phyloP scores from a whole-genome alignment of 495 filamentous ascomycete species.

The Aspergillus hancockii region DNA sequence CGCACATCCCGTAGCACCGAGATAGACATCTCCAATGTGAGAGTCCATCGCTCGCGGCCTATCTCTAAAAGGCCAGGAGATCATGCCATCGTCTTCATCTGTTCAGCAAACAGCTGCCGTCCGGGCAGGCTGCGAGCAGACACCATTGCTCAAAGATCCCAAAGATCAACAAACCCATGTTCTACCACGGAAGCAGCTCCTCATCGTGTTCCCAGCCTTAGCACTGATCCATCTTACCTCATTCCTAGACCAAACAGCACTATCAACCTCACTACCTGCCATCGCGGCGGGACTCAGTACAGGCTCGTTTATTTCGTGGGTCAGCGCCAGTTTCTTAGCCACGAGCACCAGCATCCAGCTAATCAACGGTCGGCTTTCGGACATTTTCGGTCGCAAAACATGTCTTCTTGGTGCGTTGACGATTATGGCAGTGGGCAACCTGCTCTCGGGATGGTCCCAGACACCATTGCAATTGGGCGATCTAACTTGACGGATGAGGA shows the following conservation, averaged over 20 bases:
- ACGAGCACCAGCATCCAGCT: slow-evolving; percentile 35
- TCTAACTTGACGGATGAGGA: not conserved
- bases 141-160: not conserved
- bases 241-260: slow-evolving; percentile 32
- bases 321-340: slow-evolving; percentile 29
- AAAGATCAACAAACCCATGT: slow-evolving; percentile 23
- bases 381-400: slow-evolving; percentile 39
- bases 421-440: slow-evolving; percentile 27
- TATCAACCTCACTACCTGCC: slow-evolving; percentile 34
- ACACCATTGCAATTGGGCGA: slow-evolving; percentile 8
- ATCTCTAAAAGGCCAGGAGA: not conserved
- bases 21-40: too few species aligned
- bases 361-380: slow-evolving; percentile 33
- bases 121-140: not conserved
- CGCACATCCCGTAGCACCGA: too few species aligned
- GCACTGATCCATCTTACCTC: slow-evolving; percentile 29
- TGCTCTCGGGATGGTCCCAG: slow-evolving; percentile 26
- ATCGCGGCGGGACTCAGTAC: slow-evolving; percentile 30
- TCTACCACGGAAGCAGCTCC: slow-evolving; percentile 19
- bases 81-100: not conserved
- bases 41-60: too few species aligned
- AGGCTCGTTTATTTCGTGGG: slow-evolving; percentile 33
- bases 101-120: not conserved
- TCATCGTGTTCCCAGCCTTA: slow-evolving; percentile 29
- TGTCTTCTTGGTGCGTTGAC: slow-evolving; percentile 22